Conservation (phyloP, 192 early-diverging fungal genomes). For the Coemansia sp. region DNA sequence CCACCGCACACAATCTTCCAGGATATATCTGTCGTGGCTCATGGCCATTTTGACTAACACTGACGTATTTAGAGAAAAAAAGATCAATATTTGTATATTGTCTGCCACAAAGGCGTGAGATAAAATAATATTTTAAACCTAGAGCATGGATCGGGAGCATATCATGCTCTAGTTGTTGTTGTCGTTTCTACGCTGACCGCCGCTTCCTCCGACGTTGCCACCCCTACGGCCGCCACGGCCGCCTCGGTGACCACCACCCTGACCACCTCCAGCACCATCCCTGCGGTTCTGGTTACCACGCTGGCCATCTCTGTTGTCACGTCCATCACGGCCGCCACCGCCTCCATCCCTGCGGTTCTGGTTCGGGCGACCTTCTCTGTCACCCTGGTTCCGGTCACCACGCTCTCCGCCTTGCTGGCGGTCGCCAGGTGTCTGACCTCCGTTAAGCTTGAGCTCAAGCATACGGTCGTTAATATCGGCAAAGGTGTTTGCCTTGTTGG, state of each 20-base stretch:
- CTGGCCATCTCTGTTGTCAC: conserved; percentile 23
- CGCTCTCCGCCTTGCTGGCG: conserved; percentile 44
- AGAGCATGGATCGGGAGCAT: neutral
- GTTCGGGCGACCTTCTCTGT: conserved; percentile 42
- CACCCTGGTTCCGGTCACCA: conserved; percentile 34
- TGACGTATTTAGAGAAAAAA: neutral
- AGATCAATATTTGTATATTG: neutral
- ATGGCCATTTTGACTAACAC: neutral
- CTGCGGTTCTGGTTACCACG: conserved; percentile 26
- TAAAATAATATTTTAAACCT: conserved; percentile 5
- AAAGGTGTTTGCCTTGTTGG: conserved; percentile 84
- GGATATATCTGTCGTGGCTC: neutral
- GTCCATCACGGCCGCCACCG: conserved; percentile 31
- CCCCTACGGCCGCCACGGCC: conserved; percentile 20
- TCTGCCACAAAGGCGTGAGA: neutral
- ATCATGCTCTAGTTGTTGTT: neutral
- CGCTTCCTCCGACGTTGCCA: conserved; percentile 17
- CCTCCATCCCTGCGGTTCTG: conserved; percentile 42
- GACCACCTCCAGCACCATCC: conserved; percentile 21
- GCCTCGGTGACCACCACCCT: conserved; percentile 16
- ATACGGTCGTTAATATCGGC: conserved; percentile 92
- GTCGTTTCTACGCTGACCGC: conserved; percentile 25
- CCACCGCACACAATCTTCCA: neutral
- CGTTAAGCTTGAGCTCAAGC: conserved; percentile 72
- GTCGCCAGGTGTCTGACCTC: conserved; percentile 46